Evolutionary conservation across 1,284 basidiomycete species (phyloP).

Genomic region (Ceratobasidium sp.): DNA sequence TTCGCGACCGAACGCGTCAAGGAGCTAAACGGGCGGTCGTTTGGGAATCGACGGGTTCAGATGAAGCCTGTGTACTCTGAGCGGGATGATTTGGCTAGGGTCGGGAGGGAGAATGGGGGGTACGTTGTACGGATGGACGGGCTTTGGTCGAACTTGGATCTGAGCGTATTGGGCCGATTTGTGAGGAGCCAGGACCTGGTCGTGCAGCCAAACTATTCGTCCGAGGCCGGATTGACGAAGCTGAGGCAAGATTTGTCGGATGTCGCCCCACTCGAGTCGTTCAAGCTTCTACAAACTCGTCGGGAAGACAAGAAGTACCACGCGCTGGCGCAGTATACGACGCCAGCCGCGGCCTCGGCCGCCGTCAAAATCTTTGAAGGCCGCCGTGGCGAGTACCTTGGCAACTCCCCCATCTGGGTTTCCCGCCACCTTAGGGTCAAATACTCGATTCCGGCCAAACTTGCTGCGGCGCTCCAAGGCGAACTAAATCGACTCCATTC

Average conservation of each 20-base stretch:
- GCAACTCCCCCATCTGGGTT: slow-evolving; percentile 25
- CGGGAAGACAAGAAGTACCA: slow-evolving; percentile 27
- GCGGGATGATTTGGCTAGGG: slow-evolving; percentile 13
- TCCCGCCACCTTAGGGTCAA: slow-evolving; percentile 12
- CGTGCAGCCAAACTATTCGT: slow-evolving; percentile 39
- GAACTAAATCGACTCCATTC: slow-evolving; percentile 38
- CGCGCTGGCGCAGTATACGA: slow-evolving; percentile 39
- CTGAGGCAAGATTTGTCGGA: slow-evolving; percentile 28
- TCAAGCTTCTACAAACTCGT: slow-evolving; percentile 4
- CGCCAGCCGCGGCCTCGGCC: slow-evolving; percentile 19
- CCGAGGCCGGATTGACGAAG: slow-evolving; percentile 12
- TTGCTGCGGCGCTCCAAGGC: slow-evolving; percentile 21
- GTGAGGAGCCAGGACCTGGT: slow-evolving; percentile 18
- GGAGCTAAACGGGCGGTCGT: slow-evolving; percentile 26
- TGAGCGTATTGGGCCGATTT: neutral
- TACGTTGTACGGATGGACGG: slow-evolving; percentile 30
- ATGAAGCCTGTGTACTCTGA: slow-evolving; percentile 26
- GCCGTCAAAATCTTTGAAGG: slow-evolving; percentile 36
- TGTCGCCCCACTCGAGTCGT: slow-evolving; percentile 40
- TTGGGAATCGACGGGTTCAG: slow-evolving; percentile 15
- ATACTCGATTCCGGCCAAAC: slow-evolving; percentile 30
- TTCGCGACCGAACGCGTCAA: slow-evolving; percentile 22
- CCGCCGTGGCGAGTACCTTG: slow-evolving; percentile 17
- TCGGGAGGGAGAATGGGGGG: slow-evolving; percentile 26
- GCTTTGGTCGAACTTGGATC: neutral